Percentiles rank a stretch among this genome's conserved stretches.
These are phyloP conservation scores for Suzukiozyma palmioleophila DNA, from an alignment of 1,139 yeast genomes.

Conservation along the genomic window DNA sequence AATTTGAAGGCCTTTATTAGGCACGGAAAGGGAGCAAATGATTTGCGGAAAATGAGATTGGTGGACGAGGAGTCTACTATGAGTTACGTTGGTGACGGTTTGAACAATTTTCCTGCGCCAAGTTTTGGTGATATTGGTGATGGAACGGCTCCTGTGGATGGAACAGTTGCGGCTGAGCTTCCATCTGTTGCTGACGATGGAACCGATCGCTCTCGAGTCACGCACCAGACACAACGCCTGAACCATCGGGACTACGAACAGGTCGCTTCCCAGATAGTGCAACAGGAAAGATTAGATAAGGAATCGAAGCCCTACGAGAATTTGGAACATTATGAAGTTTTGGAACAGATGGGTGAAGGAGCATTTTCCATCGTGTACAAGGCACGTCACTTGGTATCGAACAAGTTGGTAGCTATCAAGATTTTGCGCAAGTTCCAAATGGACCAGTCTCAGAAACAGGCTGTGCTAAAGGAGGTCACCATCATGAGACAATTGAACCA, in stretches of 20 bases:
- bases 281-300: slow-evolving; percentile 49
- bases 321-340: slow-evolving; percentile 46
- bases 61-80: background rate
- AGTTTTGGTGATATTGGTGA: background rate
- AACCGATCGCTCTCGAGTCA: background rate
- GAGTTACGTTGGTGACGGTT: background rate
- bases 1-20: slow-evolving; percentile 77
- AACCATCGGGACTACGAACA: slow-evolving; percentile 34
- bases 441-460: slow-evolving; percentile 50
- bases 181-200: background rate
- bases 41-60: slow-evolving; percentile 20
- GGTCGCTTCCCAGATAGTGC: slow-evolving; percentile 59
- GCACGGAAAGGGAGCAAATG: slow-evolving; percentile 75
- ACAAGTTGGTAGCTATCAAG: slow-evolving; percentile 66
- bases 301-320: slow-evolving; percentile 39
- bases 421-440: slow-evolving; percentile 52
- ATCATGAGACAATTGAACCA: slow-evolving; percentile 54
- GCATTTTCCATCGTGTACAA: slow-evolving; percentile 87
- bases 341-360: slow-evolving; percentile 83
- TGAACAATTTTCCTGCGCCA: background rate
- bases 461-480: slow-evolving; percentile 55
- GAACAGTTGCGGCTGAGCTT: background rate
- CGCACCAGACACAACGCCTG: background rate
- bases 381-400: slow-evolving; percentile 45
- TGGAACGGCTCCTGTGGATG: background rate